Conservation (phyloP, 2,329 filamentous ascomycete species). For the Beauveria rudraprayagi region DNA sequence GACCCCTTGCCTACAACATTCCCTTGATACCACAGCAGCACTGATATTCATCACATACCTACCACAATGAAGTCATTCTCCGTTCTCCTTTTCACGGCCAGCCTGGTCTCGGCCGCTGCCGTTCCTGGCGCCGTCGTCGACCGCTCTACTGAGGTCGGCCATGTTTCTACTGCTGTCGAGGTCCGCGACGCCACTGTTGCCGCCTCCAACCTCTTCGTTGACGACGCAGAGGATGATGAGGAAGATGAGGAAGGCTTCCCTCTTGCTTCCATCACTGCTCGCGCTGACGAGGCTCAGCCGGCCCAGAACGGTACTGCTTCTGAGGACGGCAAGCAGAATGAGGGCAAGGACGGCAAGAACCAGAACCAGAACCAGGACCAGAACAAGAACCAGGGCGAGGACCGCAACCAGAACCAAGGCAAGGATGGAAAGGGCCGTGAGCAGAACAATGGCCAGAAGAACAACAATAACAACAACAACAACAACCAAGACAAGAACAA, state of each 20-base stretch:
- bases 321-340: slow-evolving; percentile 1
- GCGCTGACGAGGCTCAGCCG: neutral
- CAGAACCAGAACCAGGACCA: neutral
- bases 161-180: slow-evolving; percentile 3
- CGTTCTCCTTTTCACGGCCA: slow-evolving; percentile 21
- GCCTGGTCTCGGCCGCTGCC: slow-evolving; percentile 23
- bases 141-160: slow-evolving; percentile 7
- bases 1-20: neutral
- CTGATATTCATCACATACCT: neutral
- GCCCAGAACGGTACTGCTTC: slow-evolving; percentile 1
- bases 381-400: neutral
- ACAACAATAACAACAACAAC: neutral
- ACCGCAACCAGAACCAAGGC: neutral
- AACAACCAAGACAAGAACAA: slow-evolving; percentile 1
- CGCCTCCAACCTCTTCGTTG: neutral
- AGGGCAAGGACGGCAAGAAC: neutral
- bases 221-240: slow-evolving; percentile 2
- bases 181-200: neutral
- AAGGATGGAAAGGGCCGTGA: neutral
- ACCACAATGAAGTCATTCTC: slow-evolving; percentile 21
- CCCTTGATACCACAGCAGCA: slow-evolving; percentile 7
- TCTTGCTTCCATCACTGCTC: neutral
- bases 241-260: slow-evolving; percentile 5
- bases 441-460: neutral
- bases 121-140: slow-evolving; percentile 16